Evolutionary conservation across 1,139 yeast species (phyloP).

Genomic region (Zygosaccharomyces sapae): DNA sequence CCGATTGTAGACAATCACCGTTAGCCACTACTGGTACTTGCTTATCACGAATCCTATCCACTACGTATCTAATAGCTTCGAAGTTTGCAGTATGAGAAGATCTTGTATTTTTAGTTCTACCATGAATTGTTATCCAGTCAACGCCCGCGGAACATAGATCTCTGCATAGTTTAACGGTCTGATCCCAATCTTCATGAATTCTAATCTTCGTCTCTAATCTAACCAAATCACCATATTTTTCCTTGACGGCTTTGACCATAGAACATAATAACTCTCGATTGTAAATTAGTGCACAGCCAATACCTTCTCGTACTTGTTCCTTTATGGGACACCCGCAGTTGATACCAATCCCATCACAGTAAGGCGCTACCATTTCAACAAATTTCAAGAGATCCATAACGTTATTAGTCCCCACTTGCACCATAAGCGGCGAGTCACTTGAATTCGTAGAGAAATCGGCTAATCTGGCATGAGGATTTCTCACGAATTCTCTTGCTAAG

Average conservation of each 20-base stretch:
- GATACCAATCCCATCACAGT: conserved; percentile 88
- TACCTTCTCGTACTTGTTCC: conserved; percentile 92
- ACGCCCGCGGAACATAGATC: conserved; percentile 82
- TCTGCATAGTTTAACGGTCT: conserved; percentile 69
- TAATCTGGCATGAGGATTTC: conserved; percentile 73
- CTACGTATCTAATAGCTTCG: conserved; percentile 71
- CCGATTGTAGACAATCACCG: conserved; percentile 78
- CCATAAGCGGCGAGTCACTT: conserved; percentile 65
- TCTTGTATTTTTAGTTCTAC: conserved; percentile 79
- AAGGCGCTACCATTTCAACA: conserved; percentile 81
- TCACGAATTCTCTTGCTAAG: conserved; percentile 86
- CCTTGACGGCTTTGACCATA: conserved; percentile 81
- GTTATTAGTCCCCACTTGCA: conserved; percentile 89
- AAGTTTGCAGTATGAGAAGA: conserved; percentile 75
- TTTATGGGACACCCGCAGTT: conserved; percentile 98
- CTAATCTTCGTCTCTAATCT: conserved; percentile 88
- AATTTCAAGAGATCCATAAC: conserved; percentile 78
- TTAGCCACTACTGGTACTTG: conserved; percentile 84
- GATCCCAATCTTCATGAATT: conserved; percentile 68
- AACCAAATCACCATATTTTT: conserved; percentile 60
- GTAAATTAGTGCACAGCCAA: conserved; percentile 91
- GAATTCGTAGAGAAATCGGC: conserved; percentile 80
- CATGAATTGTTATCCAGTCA: conserved; percentile 91
- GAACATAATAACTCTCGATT: conserved; percentile 74
- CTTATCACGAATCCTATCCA: conserved; percentile 44